These are phyloP conservation scores for Thinopyrum elongatum DNA, from an alignment of 176 grass and related monocot genomes.

Conservation along the genomic window DNA sequence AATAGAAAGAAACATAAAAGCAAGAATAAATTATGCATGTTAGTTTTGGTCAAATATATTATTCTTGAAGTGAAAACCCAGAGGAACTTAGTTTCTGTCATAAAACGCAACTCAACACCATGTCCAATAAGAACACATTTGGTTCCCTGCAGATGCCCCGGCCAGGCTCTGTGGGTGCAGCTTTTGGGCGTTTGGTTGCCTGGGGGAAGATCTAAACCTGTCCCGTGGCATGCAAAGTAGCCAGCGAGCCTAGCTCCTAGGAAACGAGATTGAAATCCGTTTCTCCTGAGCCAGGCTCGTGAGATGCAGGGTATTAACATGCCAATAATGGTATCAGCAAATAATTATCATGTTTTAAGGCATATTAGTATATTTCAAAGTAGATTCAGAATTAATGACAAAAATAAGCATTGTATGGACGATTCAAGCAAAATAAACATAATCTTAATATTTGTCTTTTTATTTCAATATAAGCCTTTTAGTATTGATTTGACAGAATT, in stretches of 20 bases:
- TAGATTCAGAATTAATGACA: conserved; percentile 21
- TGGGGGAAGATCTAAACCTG: neutral
- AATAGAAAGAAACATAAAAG: conserved; percentile 6
- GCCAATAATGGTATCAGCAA: conserved; percentile 23
- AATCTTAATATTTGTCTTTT: conserved; percentile 26
- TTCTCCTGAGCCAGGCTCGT: neutral
- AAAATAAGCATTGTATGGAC: conserved; percentile 20
- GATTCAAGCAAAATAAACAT: conserved; percentile 22
- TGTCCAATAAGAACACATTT: conserved; percentile 7
- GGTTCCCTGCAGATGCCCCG: neutral
- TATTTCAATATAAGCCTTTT: neutral
- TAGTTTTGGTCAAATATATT: conserved; percentile 28
- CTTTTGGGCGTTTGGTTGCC: conserved; percentile 10
- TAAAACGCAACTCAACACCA: conserved; percentile 20
- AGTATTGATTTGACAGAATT: conserved; percentile 1
- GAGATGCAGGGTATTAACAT: conserved; percentile 11
- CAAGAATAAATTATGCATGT: conserved; percentile 19
- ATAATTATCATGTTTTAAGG: conserved; percentile 17
- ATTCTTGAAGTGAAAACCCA: neutral
- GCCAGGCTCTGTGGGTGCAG: neutral
- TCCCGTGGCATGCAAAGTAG: neutral
- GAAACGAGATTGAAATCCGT: neutral
- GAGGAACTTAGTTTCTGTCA: conserved; percentile 1
- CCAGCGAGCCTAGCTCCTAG: neutral
- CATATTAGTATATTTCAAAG: conserved; percentile 25